Evolutionary conservation across 805 yeast species (phyloP).

Genomic region (Teunomyces cretensis): DNA sequence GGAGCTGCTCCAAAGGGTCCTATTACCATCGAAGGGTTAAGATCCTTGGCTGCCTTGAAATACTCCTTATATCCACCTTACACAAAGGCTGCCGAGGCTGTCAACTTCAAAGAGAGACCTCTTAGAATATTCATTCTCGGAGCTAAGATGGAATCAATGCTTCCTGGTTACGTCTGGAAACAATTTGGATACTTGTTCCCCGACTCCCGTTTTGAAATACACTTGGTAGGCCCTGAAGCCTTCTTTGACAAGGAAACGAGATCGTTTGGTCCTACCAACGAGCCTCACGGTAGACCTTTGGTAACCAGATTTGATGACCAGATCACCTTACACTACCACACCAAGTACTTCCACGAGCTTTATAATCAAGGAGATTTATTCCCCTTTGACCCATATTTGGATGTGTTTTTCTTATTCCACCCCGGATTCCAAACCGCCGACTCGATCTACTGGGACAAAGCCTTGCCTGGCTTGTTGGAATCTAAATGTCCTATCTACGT

Average conservation of each 20-base stretch:
- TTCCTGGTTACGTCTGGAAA: constrained; percentile 95
- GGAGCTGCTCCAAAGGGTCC: constrained; percentile 81
- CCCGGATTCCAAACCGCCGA: constrained; percentile 91
- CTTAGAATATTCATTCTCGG: constrained; percentile 87
- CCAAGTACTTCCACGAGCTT: constrained; percentile 86
- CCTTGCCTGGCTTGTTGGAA: constrained; percentile 84
- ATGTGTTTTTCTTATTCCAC: constrained; percentile 89
- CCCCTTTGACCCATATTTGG: constrained; percentile 97
- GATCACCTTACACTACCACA: constrained; percentile 75
- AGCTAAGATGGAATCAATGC: constrained; percentile 87
- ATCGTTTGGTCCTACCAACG: constrained; percentile 56
- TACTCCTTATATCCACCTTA: constrained; percentile 79
- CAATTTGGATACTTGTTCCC: constrained; percentile 88
- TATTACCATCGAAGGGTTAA: constrained; percentile 85
- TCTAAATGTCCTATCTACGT: constrained; percentile 90
- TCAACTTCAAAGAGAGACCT: constrained; percentile 75
- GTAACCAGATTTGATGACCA: constrained; percentile 72
- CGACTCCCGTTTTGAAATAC: constrained; percentile 75
- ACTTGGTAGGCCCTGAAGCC: constrained; percentile 93
- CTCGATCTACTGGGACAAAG: constrained; percentile 77
- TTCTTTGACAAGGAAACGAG: constrained; percentile 68
- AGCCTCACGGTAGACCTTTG: constrained; percentile 57
- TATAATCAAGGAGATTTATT: constrained; percentile 92
- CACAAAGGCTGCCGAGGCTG: constrained; percentile 43
- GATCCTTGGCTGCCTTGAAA: constrained; percentile 87